Percentiles rank a stretch among this genome's conserved stretches.
These are phyloP conservation scores for Beauveria scarabaeidicola DNA, from an alignment of 2,329 filamentous ascomycete genomes.

Conservation along the genomic window DNA sequence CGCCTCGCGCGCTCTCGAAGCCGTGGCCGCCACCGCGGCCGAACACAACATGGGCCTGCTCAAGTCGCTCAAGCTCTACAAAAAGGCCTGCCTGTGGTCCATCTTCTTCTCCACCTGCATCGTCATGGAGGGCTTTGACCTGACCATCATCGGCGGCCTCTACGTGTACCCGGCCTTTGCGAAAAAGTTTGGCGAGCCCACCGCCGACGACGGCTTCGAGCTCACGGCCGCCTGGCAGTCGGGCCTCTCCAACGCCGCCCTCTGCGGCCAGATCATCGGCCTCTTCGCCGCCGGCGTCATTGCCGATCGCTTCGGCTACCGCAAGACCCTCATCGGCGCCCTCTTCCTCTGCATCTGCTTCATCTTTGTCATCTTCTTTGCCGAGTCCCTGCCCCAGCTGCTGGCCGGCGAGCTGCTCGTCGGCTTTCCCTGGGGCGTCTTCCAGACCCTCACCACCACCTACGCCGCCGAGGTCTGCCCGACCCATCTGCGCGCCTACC, in stretches of 20 bases:
- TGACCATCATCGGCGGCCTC: constrained; percentile 30
- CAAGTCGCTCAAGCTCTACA: constrained; percentile 32
- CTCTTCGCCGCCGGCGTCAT: constrained; percentile 40
- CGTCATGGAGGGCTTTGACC: constrained; percentile 35
- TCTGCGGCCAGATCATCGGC: constrained; percentile 42
- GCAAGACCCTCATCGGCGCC: constrained; percentile 37
- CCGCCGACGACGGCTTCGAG: constrained; percentile 32
- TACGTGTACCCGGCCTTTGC: constrained; percentile 32
- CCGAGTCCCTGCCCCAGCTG: constrained; percentile 30
- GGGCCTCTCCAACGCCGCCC: constrained; percentile 38
- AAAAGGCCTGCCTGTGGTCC: constrained; percentile 29
- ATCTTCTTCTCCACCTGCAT: constrained; percentile 29
- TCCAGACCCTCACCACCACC: constrained; percentile 38
- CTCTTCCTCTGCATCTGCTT: constrained; percentile 31
- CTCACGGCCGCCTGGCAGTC: constrained; percentile 45
- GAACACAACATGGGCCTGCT: constrained; percentile 26
- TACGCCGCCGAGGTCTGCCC: constrained; percentile 42
- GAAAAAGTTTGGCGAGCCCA: constrained; percentile 29
- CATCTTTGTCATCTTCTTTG: constrained; percentile 42
- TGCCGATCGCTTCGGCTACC: constrained; percentile 37
- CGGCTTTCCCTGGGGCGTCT: constrained; percentile 38
- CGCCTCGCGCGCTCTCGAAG: constrained; percentile 12
- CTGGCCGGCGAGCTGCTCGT: constrained; percentile 37
- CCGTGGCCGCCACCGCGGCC: constrained; percentile 21
- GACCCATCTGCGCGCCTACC: constrained; percentile 37